Base-by-base conservation (phyloP, 331 rosid genomes). In the Ulmus americana region DNA sequence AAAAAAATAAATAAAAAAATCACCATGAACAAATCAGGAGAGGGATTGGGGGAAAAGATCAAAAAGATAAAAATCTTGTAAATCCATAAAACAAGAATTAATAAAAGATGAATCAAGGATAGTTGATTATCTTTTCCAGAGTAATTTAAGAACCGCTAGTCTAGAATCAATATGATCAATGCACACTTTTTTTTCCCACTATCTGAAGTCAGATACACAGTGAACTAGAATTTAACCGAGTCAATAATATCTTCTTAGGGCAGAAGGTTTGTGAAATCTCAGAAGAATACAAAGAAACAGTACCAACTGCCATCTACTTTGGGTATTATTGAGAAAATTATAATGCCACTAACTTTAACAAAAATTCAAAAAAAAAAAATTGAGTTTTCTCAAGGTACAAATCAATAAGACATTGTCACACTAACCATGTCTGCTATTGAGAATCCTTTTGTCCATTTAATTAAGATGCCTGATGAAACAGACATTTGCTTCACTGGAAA, bases 391-490 rank as follows among this genome's bases (percentile, higher is more conserved):
- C 59, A 18, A 56, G 4, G 58, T 54, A 73, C 60, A 83, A 59
- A 57, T 56, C 55, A 65, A 45, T 20, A 4, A 20, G 69, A 72
- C 44, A 64, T 71, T 71, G 70, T 48, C 43, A 64, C 70, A 85
- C 94, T 84, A 72, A 88, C 96, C 96, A 66, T 76, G 73, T 86
- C 85, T 46, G 16, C 78, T 67, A 86, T 78, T 58, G 73, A 66
- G 73, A 86, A 88, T 61, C 81, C 90, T 82, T 88, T 88, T n/a
- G 96, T 88, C 96, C 96, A 84, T 75, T 86, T 88, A 62, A 85
- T 83, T 77, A 88, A 68, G 65, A 79, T 70, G 72, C 96, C 96
- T 16, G 90, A 83, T 9, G 94, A 72, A 61, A 86, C 77, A 51
- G 90, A 83, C 53, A 61, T 65, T 76, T 88, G 96, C 69, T 82